Conservation (phyloP, 768 basidiomycete species). For the Psilocybe subaeruginosa region DNA sequence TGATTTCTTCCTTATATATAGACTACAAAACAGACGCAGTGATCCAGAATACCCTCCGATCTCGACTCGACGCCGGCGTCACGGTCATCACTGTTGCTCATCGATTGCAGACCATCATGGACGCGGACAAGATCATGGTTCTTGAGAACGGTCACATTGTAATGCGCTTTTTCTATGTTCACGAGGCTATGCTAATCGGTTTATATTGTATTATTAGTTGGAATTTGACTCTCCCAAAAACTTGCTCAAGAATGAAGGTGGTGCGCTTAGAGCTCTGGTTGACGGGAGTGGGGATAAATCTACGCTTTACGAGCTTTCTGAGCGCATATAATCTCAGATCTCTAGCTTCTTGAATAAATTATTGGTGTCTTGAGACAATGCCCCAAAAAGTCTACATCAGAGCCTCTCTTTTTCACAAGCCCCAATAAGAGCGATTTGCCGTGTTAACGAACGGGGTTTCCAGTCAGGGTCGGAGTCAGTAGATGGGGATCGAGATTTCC, state of each 20-base stretch:
- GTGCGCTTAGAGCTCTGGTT: slow-evolving; percentile 21
- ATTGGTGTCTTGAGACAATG: too few relatives aligned
- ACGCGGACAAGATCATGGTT: slow-evolving; percentile 61
- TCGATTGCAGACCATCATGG: slow-evolving; percentile 68
- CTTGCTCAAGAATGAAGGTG: slow-evolving; percentile 14
- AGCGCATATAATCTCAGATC: not conserved
- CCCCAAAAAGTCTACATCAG: too few relatives aligned
- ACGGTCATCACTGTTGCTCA: slow-evolving; percentile 73
- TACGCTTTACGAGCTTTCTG: slow-evolving; percentile 16
- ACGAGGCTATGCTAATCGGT: too few relatives aligned
- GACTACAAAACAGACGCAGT: slow-evolving; percentile 68
- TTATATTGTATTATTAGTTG: slow-evolving; percentile 24
- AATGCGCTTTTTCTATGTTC: slow-evolving; percentile 8
- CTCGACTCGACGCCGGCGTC: slow-evolving; percentile 60
- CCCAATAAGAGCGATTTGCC: too few relatives aligned
- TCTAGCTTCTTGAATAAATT: too few relatives aligned
- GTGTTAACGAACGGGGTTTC: too few relatives aligned
- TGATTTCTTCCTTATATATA: slow-evolving; percentile 6
- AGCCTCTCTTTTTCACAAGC: too few relatives aligned
- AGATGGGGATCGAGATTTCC: too few relatives aligned
- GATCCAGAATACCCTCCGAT: slow-evolving; percentile 71
- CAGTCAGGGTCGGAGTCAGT: too few relatives aligned
- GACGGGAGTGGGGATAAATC: slow-evolving; percentile 23
- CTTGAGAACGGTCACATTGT: slow-evolving; percentile 56
- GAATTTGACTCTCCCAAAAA: slow-evolving; percentile 22